Percentiles rank a stretch among this genome's conserved stretches.
Conservation (phyloP, 2,329 filamentous ascomycete species). For the Fusarium miscanthi region DNA sequence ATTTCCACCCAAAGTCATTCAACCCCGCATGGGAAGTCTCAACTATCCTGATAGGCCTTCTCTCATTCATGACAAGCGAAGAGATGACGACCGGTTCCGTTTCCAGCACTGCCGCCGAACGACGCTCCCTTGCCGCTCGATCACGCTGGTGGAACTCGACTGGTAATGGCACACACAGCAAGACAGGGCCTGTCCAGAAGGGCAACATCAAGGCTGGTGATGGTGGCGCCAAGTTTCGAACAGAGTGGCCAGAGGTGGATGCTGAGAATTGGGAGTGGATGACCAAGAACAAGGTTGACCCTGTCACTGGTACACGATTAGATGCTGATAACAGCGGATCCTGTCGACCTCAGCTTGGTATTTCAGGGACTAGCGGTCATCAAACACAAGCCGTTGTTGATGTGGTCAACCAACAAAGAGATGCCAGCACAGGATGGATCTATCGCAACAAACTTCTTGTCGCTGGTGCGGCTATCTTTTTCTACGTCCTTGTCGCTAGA, state of each 20-base stretch:
- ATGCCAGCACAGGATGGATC: conserved; percentile 86
- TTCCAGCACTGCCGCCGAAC: conserved; percentile 79
- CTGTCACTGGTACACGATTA: conserved; percentile 73
- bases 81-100: conserved; percentile 98
- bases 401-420: conserved; percentile 77
- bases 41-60: conserved; percentile 91
- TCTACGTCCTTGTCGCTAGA: conserved; percentile 85
- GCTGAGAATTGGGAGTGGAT: conserved; percentile 94
- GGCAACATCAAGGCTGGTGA: conserved; percentile 93
- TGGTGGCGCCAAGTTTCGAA: conserved; percentile 87
- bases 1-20: conserved; percentile 98
- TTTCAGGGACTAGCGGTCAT: conserved; percentile 69
- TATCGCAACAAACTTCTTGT: conserved; percentile 82
- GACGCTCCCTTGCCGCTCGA: conserved; percentile 79
- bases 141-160: conserved; percentile 98
- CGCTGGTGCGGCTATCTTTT: conserved; percentile 75
- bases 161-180: conserved; percentile 79
- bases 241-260: conserved; percentile 91
- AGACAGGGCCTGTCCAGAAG: conserved; percentile 65
- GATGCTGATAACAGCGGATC: conserved; percentile 62
- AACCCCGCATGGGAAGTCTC: conserved; percentile 99
- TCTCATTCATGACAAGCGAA: conserved; percentile 98
- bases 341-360: conserved; percentile 66
- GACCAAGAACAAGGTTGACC: conserved; percentile 82
- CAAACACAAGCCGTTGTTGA: conserved; percentile 80